A percentile compares a stretch with the other conserved stretches of the same genome.
phyloP scores from a whole-genome alignment of 2,329 filamentous ascomycete genomes.

The Pseudohalonectria lignicola region DNA sequence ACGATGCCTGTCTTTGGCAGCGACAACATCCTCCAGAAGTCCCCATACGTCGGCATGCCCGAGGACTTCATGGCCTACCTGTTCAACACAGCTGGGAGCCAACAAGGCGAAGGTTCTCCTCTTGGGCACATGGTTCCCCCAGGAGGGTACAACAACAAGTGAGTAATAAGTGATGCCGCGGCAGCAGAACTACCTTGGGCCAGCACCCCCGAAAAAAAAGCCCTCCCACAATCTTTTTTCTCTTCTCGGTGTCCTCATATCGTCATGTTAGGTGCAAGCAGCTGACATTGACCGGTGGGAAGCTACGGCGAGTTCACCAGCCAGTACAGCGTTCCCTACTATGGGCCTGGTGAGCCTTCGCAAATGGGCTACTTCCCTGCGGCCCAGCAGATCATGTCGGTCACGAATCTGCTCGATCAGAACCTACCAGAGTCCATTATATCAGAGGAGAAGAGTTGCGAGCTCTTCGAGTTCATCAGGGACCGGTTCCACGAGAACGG shows the following conservation, averaged over 20 bases:
- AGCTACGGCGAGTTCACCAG: conserved; percentile 43
- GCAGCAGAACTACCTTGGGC: no score
- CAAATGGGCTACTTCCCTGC: conserved; percentile 45
- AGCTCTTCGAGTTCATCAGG: conserved; percentile 72
- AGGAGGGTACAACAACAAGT: conserved; percentile 15
- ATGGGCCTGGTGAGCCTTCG: conserved; percentile 25
- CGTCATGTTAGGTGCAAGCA: no score
- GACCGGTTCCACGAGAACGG: conserved; percentile 73
- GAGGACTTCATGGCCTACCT: conserved; percentile 82
- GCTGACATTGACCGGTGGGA: no score
- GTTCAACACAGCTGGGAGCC: conserved; percentile 49
- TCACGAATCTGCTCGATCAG: conserved; percentile 74
- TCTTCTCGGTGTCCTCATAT: no score
- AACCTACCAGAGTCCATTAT: conserved; percentile 69
- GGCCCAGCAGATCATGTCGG: conserved; percentile 76
- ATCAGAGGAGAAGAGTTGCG: conserved; percentile 77
- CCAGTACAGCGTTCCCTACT: conserved; percentile 34
- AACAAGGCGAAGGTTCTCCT: conserved; percentile 41
- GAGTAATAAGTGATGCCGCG: no score
- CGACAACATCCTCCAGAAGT: conserved; percentile 68
- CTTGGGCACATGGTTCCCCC: conserved; percentile 39
- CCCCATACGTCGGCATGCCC: conserved; percentile 71
- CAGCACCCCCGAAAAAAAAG: no score
- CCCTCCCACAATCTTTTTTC: no score
- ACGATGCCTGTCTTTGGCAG: conserved; percentile 81